Percentiles rank a stretch among this genome's conserved stretches.
phyloP scores from a whole-genome alignment of 148 eudicot species.

The Silene latifolia region DNA sequence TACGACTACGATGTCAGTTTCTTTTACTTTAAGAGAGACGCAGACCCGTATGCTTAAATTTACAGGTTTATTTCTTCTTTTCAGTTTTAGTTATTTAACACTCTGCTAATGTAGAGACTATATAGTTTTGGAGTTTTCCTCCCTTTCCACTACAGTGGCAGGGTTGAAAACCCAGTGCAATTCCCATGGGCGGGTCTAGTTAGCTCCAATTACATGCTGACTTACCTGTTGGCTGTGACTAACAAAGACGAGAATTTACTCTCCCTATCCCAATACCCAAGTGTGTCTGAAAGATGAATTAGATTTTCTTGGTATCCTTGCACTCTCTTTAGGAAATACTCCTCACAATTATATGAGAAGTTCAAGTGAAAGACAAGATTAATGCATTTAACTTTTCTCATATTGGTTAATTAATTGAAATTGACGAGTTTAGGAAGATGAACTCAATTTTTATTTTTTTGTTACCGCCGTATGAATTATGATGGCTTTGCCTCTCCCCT shows the following conservation, averaged over 20 bases:
- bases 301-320: neutral
- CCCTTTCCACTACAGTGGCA: neutral
- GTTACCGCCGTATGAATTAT: neutral
- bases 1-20: slow-evolving; percentile 99
- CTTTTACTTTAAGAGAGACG: slow-evolving; percentile 96
- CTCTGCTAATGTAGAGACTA: slow-evolving; percentile 3
- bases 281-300: neutral
- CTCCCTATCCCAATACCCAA: neutral
- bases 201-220: neutral
- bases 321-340: neutral
- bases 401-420: neutral
- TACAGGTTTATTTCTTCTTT: slow-evolving; percentile 57
- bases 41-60: slow-evolving; percentile 99
- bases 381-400: neutral
- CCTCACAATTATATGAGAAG: neutral
- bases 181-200: slow-evolving; percentile 3
- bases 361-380: neutral
- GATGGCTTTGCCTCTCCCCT: neutral
- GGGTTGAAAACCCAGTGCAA: neutral
- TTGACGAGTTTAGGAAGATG: neutral
- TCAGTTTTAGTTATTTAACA: neutral
- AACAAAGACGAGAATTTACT: neutral
- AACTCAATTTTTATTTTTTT: neutral
- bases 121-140: neutral
- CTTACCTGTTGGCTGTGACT: neutral